Evolutionary conservation across 1,284 basidiomycete species (phyloP), one percentile per base, ranked within the genome.

Genomic region (Papiliotrema fonsecae): DNA sequence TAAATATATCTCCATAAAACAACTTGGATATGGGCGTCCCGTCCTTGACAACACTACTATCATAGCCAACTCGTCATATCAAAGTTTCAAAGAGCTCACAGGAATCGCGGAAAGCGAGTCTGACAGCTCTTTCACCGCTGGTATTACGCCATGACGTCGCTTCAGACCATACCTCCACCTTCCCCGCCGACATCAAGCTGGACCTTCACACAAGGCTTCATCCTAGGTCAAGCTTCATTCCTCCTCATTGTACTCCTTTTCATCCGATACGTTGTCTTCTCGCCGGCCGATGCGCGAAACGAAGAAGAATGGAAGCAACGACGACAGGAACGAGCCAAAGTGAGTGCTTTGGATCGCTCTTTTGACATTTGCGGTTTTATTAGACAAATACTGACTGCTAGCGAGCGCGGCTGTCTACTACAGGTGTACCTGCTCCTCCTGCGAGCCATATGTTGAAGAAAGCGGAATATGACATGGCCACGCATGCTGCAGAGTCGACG

Each of bases 211-310:
- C 78, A 80, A 52, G 79, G 79, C 16, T 71, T 80, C 49, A 64
- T 80, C 28, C 62, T 77, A 21, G 79, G 79, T 9, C 79, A 80
- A 63, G 69, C 75, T 5, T 75, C 75, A 13, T 75, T 79, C 49
- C 46, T 72, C 25, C 42, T 69, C 38, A 65, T 78, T 25, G 62
- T 69, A 14, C 61, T 75, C 38, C 54, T 77, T 21, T 77, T 78
- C 52, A 68, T 81, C 37, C 75, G 77, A 40, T 80, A 78, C 66
- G 74, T 80, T 58, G 76, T 80, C 41, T 79, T 81, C 55, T 64
- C 61, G 19, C 58, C 67, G 0, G 54, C 57, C 3, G 77, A 78
- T 38, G 72, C 76, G 42, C 58, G 62, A 18, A 64, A 74, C 41
- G 53, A 52, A 9, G 61, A 65, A 32, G 58, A 50, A 13, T 64